These are phyloP conservation scores for Cyberlindnera veronae DNA, from an alignment of 805 yeast species.

Conservation along the genomic window DNA sequence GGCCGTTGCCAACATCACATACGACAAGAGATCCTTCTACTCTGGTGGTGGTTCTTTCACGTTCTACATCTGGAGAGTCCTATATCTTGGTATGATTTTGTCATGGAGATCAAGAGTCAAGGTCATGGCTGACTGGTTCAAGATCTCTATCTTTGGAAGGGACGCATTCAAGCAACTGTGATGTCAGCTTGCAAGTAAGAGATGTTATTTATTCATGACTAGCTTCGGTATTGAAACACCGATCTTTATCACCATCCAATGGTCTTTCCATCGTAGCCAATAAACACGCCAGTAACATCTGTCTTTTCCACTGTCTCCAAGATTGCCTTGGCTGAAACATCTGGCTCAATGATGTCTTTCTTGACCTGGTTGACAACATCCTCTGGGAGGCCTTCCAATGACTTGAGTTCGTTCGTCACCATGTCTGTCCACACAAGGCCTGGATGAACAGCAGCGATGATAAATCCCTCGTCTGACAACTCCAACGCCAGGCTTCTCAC, in stretches of 20 bases:
- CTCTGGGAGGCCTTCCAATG: not conserved
- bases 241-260: not conserved
- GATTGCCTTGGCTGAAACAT: not conserved
- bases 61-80: constrained; percentile 89
- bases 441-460: not conserved
- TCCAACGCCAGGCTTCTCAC: not conserved
- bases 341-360: not conserved
- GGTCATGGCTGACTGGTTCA: constrained; percentile 85
- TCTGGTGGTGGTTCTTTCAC: constrained; percentile 87
- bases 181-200: too few relatives aligned
- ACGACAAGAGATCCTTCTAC: constrained; percentile 73
- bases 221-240: too few relatives aligned
- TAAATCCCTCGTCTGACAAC: not conserved
- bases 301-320: not conserved
- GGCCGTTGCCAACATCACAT: constrained; percentile 90
- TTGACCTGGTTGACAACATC: not conserved
- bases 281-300: not conserved
- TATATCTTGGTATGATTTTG: constrained; percentile 86
- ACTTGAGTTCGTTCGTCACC: not conserved
- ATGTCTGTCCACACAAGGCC: not conserved
- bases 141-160: constrained; percentile 85
- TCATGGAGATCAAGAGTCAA: constrained; percentile 83
- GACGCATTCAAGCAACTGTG: constrained; percentile 85
- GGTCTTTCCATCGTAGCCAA: not conserved
- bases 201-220: too few relatives aligned